phyloP scores from a whole-genome alignment of 2,329 filamentous ascomycete species.

The Cadophora sp. region DNA sequence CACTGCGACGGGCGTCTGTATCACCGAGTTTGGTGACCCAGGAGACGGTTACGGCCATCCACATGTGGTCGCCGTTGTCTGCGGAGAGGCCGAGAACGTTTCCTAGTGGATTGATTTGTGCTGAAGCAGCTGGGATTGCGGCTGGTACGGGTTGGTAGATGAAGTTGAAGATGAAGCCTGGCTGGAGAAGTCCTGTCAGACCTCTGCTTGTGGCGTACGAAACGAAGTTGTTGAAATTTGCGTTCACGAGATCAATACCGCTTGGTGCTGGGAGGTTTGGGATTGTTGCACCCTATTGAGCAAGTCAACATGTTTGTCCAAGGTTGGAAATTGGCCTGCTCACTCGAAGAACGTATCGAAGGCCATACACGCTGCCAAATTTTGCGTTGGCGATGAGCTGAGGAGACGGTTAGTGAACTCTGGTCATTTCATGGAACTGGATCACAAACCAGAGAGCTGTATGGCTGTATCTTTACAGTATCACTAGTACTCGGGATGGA shows the following conservation, averaged over 20 bases:
- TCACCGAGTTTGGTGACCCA: constrained; percentile 40
- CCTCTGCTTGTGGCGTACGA: constrained; percentile 35
- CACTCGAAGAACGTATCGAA: constrained; percentile 36
- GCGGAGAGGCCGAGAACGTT: constrained; percentile 42
- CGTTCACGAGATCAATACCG: constrained; percentile 46
- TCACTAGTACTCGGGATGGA: constrained; percentile 24
- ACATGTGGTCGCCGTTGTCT: constrained; percentile 41
- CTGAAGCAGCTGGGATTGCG: constrained; percentile 39
- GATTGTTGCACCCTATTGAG: constrained; percentile 29
- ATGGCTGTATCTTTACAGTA: constrained; percentile 39
- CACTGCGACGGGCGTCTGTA: constrained; percentile 20
- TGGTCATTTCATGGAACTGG: background rate
- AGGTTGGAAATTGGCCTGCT: background rate
- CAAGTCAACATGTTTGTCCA: background rate
- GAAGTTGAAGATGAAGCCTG: constrained; percentile 40
- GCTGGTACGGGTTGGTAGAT: constrained; percentile 46
- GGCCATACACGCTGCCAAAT: constrained; percentile 24
- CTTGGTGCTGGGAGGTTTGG: constrained; percentile 32
- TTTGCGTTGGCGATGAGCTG: constrained; percentile 32
- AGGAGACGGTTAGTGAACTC: background rate
- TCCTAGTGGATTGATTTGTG: constrained; percentile 27
- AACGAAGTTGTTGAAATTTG: constrained; percentile 45
- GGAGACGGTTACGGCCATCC: constrained; percentile 45
- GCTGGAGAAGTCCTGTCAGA: constrained; percentile 37
- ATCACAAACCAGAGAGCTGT: constrained; percentile 44